Conservation (phyloP, 768 basidiomycete genomes). For the Daedaleopsis nitida region DNA sequence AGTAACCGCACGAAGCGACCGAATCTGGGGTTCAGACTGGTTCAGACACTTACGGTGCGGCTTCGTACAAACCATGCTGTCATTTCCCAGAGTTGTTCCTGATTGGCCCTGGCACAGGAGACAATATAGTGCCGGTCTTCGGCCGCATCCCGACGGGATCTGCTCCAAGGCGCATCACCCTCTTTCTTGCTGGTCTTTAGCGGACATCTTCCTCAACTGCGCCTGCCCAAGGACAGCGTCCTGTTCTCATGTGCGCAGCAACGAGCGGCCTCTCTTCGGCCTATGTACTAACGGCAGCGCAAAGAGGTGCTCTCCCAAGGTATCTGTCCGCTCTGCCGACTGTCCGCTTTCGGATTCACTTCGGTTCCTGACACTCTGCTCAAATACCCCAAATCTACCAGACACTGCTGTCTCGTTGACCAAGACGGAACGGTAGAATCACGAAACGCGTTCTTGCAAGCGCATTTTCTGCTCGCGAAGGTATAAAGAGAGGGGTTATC, state of each 20-base stretch:
- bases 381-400: background rate
- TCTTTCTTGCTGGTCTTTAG: background rate
- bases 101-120: conserved; percentile 6
- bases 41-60: background rate
- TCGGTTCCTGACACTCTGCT: background rate
- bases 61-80: background rate
- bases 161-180: conserved; percentile 13
- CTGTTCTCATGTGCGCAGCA: conserved; percentile 9
- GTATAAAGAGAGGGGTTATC: conserved; percentile 8
- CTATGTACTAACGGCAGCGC: background rate
- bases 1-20: conserved; percentile 10
- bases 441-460: background rate
- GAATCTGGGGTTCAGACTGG: conserved; percentile 5
- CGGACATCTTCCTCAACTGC: background rate
- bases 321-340: background rate
- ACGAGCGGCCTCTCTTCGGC: conserved; percentile 14
- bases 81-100: background rate
- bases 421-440: conserved; percentile 7
- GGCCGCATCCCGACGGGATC: background rate
- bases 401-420: background rate
- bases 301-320: background rate
- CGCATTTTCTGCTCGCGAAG: conserved; percentile 3
- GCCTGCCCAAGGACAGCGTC: background rate
- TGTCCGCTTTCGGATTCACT: conserved; percentile 7
- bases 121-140: conserved; percentile 4